Conservation (phyloP, 2,329 filamentous ascomycete genomes). For the Cyphellophora attinorum region DNA sequence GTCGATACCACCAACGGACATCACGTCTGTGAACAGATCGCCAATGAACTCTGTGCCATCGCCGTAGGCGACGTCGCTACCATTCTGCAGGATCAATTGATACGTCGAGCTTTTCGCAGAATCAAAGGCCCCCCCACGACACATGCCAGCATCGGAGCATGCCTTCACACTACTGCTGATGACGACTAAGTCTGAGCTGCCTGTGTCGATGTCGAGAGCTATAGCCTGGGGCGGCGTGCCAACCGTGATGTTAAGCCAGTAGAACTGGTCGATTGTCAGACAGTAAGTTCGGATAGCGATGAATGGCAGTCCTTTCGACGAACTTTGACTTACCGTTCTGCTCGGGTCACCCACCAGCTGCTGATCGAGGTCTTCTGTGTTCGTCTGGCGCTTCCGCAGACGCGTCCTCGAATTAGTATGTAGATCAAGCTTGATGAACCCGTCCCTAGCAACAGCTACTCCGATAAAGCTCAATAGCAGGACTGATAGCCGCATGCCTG, state of each 20-base stretch:
- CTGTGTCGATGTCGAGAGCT: slow-evolving; percentile 13
- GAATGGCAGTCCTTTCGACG: too few species aligned
- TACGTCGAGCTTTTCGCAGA: neutral
- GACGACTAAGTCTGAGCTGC: slow-evolving; percentile 13
- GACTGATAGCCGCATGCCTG: too few species aligned
- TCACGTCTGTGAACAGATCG: slow-evolving; percentile 3
- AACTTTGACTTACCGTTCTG: neutral
- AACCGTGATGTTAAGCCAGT: slow-evolving; percentile 8
- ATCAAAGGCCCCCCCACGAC: neutral
- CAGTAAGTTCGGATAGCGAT: neutral
- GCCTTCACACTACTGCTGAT: slow-evolving; percentile 6
- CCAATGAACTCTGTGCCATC: slow-evolving; percentile 50
- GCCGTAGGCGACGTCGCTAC: slow-evolving; percentile 36
- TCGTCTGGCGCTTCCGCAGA: neutral
- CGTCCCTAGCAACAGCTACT: neutral
- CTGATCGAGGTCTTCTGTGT: neutral
- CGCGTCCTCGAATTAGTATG: neutral
- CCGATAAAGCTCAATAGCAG: neutral
- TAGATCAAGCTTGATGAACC: slow-evolving; percentile 1
- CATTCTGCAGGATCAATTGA: neutral
- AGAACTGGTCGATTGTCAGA: neutral
- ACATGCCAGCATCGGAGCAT: neutral
- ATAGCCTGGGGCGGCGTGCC: slow-evolving; percentile 15
- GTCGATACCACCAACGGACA: slow-evolving; percentile 19
- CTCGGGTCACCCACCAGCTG: neutral